A percentile compares a stretch with the other conserved stretches of the same genome.
Evolutionary conservation across 2,329 filamentous ascomycete species (phyloP).

Genomic region (Hypoxylon sp.): DNA sequence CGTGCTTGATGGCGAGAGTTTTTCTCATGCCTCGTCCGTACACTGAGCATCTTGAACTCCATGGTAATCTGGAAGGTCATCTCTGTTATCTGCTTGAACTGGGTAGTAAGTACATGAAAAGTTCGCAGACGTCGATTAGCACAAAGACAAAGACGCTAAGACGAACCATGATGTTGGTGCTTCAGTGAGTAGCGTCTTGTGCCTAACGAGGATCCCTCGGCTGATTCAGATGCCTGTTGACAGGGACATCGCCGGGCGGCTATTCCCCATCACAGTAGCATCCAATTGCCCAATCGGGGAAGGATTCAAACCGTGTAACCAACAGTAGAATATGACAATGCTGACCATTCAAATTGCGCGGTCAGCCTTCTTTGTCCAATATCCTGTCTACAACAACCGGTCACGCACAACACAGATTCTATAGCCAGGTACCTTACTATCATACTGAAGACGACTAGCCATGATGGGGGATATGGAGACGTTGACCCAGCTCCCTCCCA

Average conservation of each 20-base stretch:
- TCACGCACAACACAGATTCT: too few species aligned
- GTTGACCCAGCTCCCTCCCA: neutral
- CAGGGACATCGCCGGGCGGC: neutral
- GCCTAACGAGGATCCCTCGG: too few species aligned
- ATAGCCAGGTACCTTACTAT: too few species aligned
- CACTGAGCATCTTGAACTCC: too few species aligned
- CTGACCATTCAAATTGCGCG: neutral
- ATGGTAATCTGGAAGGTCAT: neutral
- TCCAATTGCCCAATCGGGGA: neutral
- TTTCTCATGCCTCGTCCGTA: too few species aligned
- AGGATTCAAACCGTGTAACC: neutral
- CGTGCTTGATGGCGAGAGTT: too few species aligned
- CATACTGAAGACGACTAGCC: neutral
- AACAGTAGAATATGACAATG: neutral
- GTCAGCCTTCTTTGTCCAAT: neutral
- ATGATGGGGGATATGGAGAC: neutral
- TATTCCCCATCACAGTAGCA: neutral
- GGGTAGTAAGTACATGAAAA: too few species aligned
- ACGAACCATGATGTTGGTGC: too few species aligned
- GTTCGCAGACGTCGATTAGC: too few species aligned
- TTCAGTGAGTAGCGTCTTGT: too few species aligned
- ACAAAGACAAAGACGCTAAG: too few species aligned
- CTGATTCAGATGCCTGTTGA: neutral
- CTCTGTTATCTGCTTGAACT: constrained; percentile 6
- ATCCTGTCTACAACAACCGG: neutral